Evolutionary conservation across 1,139 yeast species (phyloP), one percentile per base, ranked within the genome.

Genomic region (Suhomyces atakaporum): DNA sequence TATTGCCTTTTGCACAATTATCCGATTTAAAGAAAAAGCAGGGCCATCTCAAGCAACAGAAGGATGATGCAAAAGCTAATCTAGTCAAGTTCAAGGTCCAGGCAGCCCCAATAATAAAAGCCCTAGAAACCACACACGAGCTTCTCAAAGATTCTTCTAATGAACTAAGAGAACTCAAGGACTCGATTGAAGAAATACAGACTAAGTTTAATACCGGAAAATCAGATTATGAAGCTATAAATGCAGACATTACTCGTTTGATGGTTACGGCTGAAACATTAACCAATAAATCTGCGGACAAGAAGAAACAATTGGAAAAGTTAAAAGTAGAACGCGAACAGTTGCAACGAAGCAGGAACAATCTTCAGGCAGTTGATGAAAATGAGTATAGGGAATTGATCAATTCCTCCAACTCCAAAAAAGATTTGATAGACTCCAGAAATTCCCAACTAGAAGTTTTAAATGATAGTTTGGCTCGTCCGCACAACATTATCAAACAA

Each of bases 1-100:
- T 82, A 25, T 54, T 81, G 24, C 89, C 89, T 0, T 82, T 79
- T 55, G 87, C 82, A 0, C 71, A 73, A 42, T 60, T 78, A 3
- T 75, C 77, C 33, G 84, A 79, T 36, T 64, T 74, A 41, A 79
- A 73, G 43, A 58, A 53, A n/a, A 63, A 63, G 36, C 64, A 69
- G 31, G 60, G 65, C 21, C 53, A 55, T 10, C 60, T 72, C 33
- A 77, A 75, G 47, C 49, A 51, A 14, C 66, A 63, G 20, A 68
- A 73, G 39, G 74, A 76, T 24, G 51, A 53, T 10, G 69, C 76
- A 8, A 66, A 68, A 44, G 43, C 42, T 8, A 58, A 21, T 46
- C 67, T 14, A 53, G 54, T 7, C 53, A 56, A 3, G 73, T 75
- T 41, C 48, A 55, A 32, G 25, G 11, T 6, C 6, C 28, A 23